These are phyloP conservation scores for Trypanosoma platydactyli DNA, from an alignment of 208 protist species.

Conservation along the genomic window DNA sequence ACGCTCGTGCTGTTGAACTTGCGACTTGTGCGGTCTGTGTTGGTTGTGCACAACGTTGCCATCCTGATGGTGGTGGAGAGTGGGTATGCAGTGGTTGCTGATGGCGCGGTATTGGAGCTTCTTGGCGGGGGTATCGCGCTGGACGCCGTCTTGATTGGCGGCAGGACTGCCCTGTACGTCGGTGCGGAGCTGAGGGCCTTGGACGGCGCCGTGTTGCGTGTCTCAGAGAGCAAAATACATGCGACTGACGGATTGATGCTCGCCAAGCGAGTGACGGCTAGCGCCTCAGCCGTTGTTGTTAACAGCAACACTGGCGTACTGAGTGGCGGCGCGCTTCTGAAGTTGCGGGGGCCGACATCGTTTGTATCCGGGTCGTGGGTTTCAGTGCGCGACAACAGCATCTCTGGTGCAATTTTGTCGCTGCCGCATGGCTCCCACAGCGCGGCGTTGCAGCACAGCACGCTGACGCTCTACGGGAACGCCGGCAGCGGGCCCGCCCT, in stretches of 20 bases:
- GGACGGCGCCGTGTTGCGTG: neutral
- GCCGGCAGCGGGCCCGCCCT: neutral
- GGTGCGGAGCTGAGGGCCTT: neutral
- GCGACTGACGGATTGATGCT: slow-evolving; percentile 1
- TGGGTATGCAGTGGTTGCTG: neutral
- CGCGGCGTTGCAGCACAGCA: slow-evolving; percentile 2
- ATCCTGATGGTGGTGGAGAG: neutral
- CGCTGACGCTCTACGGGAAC: slow-evolving; percentile 11
- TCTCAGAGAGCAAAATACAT: slow-evolving; percentile 2
- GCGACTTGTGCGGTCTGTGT: neutral
- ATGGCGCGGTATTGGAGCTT: slow-evolving; percentile 9
- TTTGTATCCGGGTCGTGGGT: slow-evolving; percentile 14
- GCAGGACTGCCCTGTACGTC: slow-evolving; percentile 1
- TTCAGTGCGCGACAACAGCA: slow-evolving; percentile 7
- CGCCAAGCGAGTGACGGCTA: neutral
- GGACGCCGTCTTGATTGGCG: slow-evolving; percentile 9
- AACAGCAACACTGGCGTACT: slow-evolving; percentile 3
- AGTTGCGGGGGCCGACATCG: neutral
- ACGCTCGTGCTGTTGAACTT: slow-evolving; percentile 1
- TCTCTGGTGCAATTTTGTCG: slow-evolving; percentile 4
- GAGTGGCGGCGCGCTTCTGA: neutral
- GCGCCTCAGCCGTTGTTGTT: slow-evolving; percentile 8
- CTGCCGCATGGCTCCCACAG: neutral
- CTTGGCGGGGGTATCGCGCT: slow-evolving; percentile 4
- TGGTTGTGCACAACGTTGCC: slow-evolving; percentile 5